Base-by-base conservation (phyloP, 2,329 filamentous ascomycete species). In the Cercospora zeae-maydis region DNA sequence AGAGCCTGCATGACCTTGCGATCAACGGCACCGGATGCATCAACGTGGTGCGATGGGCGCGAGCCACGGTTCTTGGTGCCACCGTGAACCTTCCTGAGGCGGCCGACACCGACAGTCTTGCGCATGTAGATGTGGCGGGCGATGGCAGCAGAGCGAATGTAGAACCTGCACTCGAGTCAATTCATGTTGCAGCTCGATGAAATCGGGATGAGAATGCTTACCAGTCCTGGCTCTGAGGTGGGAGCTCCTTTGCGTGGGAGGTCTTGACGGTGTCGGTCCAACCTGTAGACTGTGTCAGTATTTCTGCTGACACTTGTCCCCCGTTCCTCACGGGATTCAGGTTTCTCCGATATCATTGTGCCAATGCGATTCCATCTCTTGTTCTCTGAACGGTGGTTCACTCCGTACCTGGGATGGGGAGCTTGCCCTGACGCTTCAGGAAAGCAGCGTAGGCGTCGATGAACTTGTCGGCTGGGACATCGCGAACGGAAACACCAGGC, bases 211-310 rank as follows among this genome's bases (percentile, higher is more conserved):
- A 24, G 11, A 34, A 45, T 27, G 88, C 91, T 85, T 88, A 96
- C 95, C 95, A 99, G 87, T 99, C 95, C 79, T 93, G 91, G 81
- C 93, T 90, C 88, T 98, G 93, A 77, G 93, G 95, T 77, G 93
- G 93, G 75, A 99, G 90, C 86, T 99, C 95, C 84, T 96, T 96
- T 80, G 90, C 90, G 79, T 89, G 86, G 77, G 92, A 93, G 75
- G 93, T 97, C 90, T 99, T 99, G 84, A 98, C 95, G 78, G 93
- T 97, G 81, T 99, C 95, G 81, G 97, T 93, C 93, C 93, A 98
- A 85, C 92, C 92, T 96, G 80, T 81, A 82, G 79, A 80, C 73
- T 59, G 55, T 64, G 53, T 61, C 75, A 72, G 78, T 80, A 75
- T 80, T 78, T 73, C 75, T 66, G 66, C 68, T 68, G 67, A 74